A percentile compares a stretch with the other conserved stretches of the same genome.
phyloP scores from a whole-genome alignment of 805 yeast genomes.

The Starmerella apicola region DNA sequence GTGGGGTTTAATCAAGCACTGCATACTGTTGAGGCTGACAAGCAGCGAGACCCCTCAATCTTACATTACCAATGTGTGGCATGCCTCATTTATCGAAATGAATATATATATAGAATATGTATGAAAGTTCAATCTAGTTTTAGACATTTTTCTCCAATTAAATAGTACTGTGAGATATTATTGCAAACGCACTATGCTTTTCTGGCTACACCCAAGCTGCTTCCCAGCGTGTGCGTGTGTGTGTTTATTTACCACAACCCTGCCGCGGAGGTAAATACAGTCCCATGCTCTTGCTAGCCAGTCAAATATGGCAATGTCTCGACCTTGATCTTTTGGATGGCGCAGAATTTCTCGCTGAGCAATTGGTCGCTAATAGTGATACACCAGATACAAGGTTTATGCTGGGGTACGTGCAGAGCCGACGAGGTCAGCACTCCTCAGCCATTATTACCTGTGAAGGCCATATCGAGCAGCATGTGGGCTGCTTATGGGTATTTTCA shows the following conservation, averaged over 20 bases:
- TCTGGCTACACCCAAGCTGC: no score
- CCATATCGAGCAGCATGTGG: constrained; percentile 46
- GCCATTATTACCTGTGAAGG: constrained; percentile 32
- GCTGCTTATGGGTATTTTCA: constrained; percentile 67
- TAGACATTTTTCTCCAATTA: no score
- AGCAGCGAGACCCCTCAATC: no score
- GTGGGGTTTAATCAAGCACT: no score
- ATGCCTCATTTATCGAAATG: no score
- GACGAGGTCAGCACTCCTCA: constrained; percentile 44
- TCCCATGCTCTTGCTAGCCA: constrained; percentile 22
- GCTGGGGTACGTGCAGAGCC: constrained; percentile 53
- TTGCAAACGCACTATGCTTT: no score
- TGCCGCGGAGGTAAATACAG: background rate
- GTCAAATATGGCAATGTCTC: constrained; percentile 54
- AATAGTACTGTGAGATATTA: no score
- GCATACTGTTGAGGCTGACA: no score
- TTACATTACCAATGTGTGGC: no score
- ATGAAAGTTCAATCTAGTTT: no score
- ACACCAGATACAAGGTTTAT: constrained; percentile 53
- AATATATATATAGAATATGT: no score
- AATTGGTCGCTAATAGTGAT: constrained; percentile 52
- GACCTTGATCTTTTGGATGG: constrained; percentile 58
- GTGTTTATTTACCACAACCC: background rate
- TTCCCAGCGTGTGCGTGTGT: no score
- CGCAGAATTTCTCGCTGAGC: constrained; percentile 80